Base-by-base conservation (phyloP, 164 flowering plant species). In the Vitis riparia region DNA sequence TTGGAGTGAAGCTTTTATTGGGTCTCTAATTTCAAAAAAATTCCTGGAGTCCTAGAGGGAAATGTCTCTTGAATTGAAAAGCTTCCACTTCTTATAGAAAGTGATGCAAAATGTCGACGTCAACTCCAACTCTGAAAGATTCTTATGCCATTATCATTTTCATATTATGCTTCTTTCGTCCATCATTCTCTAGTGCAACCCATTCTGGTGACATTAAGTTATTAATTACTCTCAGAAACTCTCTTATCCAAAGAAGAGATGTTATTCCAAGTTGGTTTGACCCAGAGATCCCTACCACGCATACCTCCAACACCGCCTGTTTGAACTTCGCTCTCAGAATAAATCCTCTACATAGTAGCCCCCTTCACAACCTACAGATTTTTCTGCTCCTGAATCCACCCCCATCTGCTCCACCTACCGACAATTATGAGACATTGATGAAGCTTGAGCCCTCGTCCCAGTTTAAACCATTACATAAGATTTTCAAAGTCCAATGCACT, bases 251-350 rank as follows among this genome's bases (percentile, higher is more conserved):
- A 55, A 78, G 67, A 66, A 71, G 69, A 52, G 59, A 74, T 16
- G 51, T 67, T 19, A 69, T 80, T 51, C 82, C 80, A 1, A 86
- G 78, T 71, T 84, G 89, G 92, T 83, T 79, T 69, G 66, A 74
- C 66, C 50, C 80, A 58, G 62, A 70, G 8, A 61, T 77, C 99
- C 99, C 0, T 96, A 96, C 68, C 97, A 96, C 82, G 97, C 94
- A 0, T 96, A 91, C 70, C 93, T 93, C 66, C 97, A 92, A 73
- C 99, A 96, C 67, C 81, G 93, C 0, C 58, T 96, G 50, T 67
- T 97, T 48, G 99, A 96, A 74, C 89, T 86, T 62, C 90, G 97
- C n/a, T 75, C 86, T 2, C 97, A 96, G 77, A 79, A 78, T 75
- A 87, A 82, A 30, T 29, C 82, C 50, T 69, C 92, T 14, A 59